phyloP scores from a whole-genome alignment of 73 alveolate genomes.

The Tetrahymena thermophila region DNA sequence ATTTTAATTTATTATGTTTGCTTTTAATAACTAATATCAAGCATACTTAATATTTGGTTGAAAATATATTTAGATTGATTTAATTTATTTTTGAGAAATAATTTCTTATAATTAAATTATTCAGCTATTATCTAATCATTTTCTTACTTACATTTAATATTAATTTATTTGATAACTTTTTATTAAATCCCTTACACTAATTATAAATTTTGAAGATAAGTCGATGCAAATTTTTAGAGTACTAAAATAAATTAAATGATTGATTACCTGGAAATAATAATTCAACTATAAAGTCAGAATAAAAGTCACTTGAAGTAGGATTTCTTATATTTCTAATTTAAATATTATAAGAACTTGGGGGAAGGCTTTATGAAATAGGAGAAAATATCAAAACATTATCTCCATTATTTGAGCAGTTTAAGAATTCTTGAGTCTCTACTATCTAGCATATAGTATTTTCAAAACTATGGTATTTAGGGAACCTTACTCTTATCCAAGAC shows the following conservation, averaged over 20 bases:
- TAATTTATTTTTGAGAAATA: too few relatives aligned
- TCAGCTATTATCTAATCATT: too few relatives aligned
- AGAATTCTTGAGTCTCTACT: constrained; percentile 10
- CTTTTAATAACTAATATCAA: too few relatives aligned
- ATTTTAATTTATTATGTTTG: too few relatives aligned
- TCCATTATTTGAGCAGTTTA: background rate
- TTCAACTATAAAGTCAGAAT: background rate
- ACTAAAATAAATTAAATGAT: background rate
- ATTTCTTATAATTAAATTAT: too few relatives aligned
- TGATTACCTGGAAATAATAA: background rate
- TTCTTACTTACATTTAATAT: too few relatives aligned
- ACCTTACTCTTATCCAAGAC: constrained; percentile 31
- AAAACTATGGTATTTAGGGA: constrained; percentile 7
- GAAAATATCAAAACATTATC: background rate
- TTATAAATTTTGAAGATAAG: background rate
- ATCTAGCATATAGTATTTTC: background rate
- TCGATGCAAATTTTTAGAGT: background rate
- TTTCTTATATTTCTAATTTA: background rate
- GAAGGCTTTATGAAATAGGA: background rate
- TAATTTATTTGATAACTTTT: background rate
- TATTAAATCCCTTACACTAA: background rate
- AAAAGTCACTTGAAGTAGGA: background rate
- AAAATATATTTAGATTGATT: too few relatives aligned
- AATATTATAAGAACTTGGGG: background rate
- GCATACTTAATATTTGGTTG: too few relatives aligned